These are phyloP conservation scores for Nakazawaea siamensis DNA, from an alignment of 805 yeast genomes.

Conservation along the genomic window DNA sequence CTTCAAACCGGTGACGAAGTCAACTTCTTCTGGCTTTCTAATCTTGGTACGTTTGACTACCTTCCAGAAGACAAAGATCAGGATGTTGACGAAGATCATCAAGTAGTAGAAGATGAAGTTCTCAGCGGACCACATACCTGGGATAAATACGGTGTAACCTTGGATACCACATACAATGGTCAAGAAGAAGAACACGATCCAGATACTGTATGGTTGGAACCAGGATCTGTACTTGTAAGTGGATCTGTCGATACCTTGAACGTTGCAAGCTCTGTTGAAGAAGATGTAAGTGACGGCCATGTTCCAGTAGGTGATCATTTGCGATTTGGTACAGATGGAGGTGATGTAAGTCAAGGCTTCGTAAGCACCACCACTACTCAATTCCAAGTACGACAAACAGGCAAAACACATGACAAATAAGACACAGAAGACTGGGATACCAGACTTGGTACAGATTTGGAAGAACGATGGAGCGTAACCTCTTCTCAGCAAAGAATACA, in stretches of 20 bases:
- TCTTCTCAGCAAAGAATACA: conserved; percentile 60
- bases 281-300: conserved; percentile 45
- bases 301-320: conserved; percentile 15
- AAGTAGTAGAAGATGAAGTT: conserved; percentile 37
- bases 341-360: conserved; percentile 13
- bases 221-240: conserved; percentile 40
- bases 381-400: conserved; percentile 46
- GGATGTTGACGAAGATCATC: conserved; percentile 31
- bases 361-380: conserved; percentile 21
- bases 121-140: conserved; percentile 27
- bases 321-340: conserved; percentile 21
- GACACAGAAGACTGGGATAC: conserved; percentile 63
- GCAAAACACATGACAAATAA: conserved; percentile 48
- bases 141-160: conserved; percentile 33
- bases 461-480: conserved; percentile 69
- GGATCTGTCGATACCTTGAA: conserved; percentile 41
- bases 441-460: conserved; percentile 49
- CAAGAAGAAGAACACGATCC: conserved; percentile 20
- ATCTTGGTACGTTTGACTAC: conserved; percentile 28
- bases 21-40: conserved; percentile 23
- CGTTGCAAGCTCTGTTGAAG: conserved; percentile 54
- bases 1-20: conserved; percentile 23
- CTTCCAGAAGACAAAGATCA: conserved; percentile 27
- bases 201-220: conserved; percentile 28
- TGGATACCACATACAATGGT: conserved; percentile 26